Conservation (phyloP, 495 filamentous ascomycete genomes). For the Neurospora sp. region DNA sequence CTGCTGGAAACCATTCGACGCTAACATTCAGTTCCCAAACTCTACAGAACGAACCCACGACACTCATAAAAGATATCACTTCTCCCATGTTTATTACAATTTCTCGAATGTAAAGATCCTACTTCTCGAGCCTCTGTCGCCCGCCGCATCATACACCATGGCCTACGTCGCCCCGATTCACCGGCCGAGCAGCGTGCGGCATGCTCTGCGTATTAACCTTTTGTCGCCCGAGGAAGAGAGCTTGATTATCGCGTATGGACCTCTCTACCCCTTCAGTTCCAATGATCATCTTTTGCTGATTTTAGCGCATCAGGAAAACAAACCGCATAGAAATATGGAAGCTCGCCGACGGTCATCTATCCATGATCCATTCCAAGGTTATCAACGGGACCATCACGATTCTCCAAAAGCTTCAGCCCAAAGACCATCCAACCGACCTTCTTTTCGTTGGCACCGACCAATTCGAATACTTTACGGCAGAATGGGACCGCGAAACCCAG, state of each 20-base stretch:
- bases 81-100: not conserved
- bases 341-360: conserved; percentile 23
- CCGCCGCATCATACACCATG: conserved; percentile 42
- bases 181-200: conserved; percentile 75
- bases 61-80: not conserved
- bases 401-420: conserved; percentile 70
- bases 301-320: conserved; percentile 52
- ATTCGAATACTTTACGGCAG: conserved; percentile 78
- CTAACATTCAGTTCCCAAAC: not conserved
- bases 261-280: not conserved
- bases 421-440: conserved; percentile 64
- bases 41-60: not conserved
- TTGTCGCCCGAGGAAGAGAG: conserved; percentile 64
- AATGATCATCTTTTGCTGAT: conserved; percentile 1
- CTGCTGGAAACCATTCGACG: not conserved
- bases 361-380: conserved; percentile 49
- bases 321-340: conserved; percentile 82
- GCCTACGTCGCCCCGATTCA: conserved; percentile 94
- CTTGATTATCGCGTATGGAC: conserved; percentile 73
- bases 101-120: conserved; percentile 10
- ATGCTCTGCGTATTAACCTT: conserved; percentile 74
- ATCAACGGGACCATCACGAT: conserved; percentile 81
- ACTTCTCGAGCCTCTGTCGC: not conserved
- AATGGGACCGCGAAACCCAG: conserved; percentile 59
- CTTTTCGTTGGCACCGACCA: conserved; percentile 89